Base-by-base conservation (phyloP, 2,329 filamentous ascomycete species). In the Xylaria sp. region DNA sequence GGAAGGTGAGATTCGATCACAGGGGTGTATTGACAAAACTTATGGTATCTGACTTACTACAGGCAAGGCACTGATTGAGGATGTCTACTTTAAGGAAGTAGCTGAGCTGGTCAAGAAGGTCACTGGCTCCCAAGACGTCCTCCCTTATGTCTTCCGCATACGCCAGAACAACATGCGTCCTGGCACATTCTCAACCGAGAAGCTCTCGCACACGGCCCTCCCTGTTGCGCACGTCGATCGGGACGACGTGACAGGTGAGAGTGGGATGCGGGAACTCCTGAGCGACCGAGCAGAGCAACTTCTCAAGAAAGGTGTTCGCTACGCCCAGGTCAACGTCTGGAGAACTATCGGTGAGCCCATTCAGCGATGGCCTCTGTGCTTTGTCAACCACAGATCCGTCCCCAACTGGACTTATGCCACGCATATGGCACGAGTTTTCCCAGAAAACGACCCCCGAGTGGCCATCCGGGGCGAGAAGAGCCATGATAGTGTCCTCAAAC, bases 281-380 rank as follows among this genome's bases (percentile, higher is more conserved):
- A 68, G 68, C 42, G 71, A 71, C 4, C 61, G 68, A 15, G 73
- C 72, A n/a, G 73, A 74, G 31, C 68, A 73, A 38, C 56, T 72
- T n/a, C 68, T 76, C 49, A 65, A 70, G 61, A 61, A 72, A 42
- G 70, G 71, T 64, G 71, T 71, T 58, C 72, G 72, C 20, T 76
- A 71, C 61, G 73, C 72, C 11, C 72, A 73, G 54, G 73, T 76
- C 33, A 76, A 75, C 63, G 54, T 76, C 61, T 76, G 74, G 74
- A 69, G 74, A 61, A 72, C 72, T 11, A 72, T 76, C 59, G 72
- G 73, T 49, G 56, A 73, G 39, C 66, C 73, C 38, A 69, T 74
- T 63, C 66, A 69, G 63, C 70, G 72, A 56, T 75, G 74, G 74
- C 74, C 74, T 0, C 70, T 76, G 36, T 72, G 72, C 68, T 72